These are phyloP conservation scores for Schoenoplectus tabernaemontani DNA, from an alignment of 202 grass and related monocot species.

Conservation along the genomic window DNA sequence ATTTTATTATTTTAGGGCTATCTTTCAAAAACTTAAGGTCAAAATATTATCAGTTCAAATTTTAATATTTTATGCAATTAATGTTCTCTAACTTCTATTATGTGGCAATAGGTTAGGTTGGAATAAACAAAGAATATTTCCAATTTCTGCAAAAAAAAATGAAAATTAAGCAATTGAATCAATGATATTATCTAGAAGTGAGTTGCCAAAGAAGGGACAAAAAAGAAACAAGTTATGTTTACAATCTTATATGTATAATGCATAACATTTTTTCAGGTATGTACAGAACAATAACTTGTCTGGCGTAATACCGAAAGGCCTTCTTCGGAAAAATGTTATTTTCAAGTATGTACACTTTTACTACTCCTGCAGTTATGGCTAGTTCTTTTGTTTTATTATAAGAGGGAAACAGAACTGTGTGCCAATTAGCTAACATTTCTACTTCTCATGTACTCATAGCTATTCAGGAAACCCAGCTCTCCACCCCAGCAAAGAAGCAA, in stretches of 20 bases:
- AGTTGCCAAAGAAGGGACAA: neutral
- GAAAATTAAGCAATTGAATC: neutral
- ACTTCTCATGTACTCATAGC: slow-evolving; percentile 16
- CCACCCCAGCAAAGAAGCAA: slow-evolving; percentile 22
- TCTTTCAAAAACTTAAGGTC: no score
- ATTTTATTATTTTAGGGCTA: no score
- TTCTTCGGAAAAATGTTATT: slow-evolving; percentile 72
- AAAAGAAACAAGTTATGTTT: neutral
- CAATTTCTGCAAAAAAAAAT: neutral
- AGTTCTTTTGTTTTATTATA: slow-evolving; percentile 4
- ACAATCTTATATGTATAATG: neutral
- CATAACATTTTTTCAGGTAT: slow-evolving; percentile 41
- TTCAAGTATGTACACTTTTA: slow-evolving; percentile 54
- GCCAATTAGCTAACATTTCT: neutral
- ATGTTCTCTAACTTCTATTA: neutral
- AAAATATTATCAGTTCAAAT: no score
- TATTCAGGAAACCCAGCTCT: slow-evolving; percentile 61
- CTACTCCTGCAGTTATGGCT: slow-evolving; percentile 10
- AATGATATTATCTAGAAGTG: neutral
- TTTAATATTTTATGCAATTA: no score
- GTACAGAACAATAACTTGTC: slow-evolving; percentile 83
- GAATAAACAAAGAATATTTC: no score
- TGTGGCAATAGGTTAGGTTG: neutral
- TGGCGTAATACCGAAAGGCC: slow-evolving; percentile 47
- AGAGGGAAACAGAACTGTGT: slow-evolving; percentile 19